Conservation (phyloP, 139 green algal genomes). For the Zygnema cylindricum region DNA sequence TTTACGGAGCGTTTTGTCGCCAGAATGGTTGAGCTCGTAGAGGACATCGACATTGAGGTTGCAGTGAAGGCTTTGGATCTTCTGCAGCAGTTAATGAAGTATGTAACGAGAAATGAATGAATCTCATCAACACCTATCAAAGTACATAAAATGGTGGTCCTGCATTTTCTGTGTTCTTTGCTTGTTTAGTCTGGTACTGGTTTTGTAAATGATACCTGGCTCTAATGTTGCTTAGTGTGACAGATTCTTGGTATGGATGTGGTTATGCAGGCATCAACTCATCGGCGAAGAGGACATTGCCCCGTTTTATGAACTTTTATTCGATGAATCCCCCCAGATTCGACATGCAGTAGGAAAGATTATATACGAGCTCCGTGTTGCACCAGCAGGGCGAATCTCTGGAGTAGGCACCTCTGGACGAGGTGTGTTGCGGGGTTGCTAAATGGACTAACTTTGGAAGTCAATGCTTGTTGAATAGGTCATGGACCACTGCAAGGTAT, state of each 20-base stretch:
- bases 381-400: not conserved
- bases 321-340: slow-evolving; percentile 46
- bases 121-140: too few relatives aligned
- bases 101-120: too few relatives aligned
- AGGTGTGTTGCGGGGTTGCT: too few relatives aligned
- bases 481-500: too few relatives aligned
- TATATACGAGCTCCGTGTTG: slow-evolving; percentile 33
- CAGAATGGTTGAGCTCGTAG: slow-evolving; percentile 83
- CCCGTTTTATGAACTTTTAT: slow-evolving; percentile 33
- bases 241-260: not conserved
- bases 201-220: too few relatives aligned
- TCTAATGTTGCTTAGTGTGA: too few relatives aligned
- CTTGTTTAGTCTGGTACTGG: too few relatives aligned
- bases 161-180: too few relatives aligned
- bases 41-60: slow-evolving; percentile 78
- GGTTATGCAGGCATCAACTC: slow-evolving; percentile 36
- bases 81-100: slow-evolving; percentile 31
- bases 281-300: slow-evolving; percentile 42
- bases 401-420: not conserved
- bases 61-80: slow-evolving; percentile 79
- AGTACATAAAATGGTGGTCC: too few relatives aligned
- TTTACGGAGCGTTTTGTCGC: slow-evolving; percentile 81
- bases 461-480: too few relatives aligned
- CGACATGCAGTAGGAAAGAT: slow-evolving; percentile 19
- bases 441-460: too few relatives aligned